Conservation (phyloP, 805 yeast species). For the Yamadazyma takamatsuzukensis region DNA sequence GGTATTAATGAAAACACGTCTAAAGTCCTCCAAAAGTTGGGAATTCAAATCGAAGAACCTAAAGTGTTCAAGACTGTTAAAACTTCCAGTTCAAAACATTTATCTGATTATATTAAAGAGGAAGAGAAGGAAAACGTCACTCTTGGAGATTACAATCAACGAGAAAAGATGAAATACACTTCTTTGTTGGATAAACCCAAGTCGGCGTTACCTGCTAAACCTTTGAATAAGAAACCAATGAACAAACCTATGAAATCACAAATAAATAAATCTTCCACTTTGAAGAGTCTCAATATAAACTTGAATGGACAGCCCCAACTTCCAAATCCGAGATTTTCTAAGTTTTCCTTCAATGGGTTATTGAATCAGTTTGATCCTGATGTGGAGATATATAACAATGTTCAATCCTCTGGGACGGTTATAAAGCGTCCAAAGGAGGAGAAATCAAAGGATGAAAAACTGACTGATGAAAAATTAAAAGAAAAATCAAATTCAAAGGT, state of each 20-base stretch:
- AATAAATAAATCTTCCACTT: constrained; percentile 1
- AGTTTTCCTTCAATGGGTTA: constrained; percentile 39
- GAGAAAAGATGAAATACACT: background rate
- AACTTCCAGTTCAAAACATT: constrained; percentile 36
- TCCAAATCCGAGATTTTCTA: constrained; percentile 43
- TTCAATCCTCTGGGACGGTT: constrained; percentile 1
- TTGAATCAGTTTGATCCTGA: constrained; percentile 14
- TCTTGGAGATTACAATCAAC: background rate
- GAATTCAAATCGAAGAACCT: constrained; percentile 24
- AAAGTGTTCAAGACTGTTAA: constrained; percentile 17
- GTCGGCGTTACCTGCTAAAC: constrained; percentile 2
- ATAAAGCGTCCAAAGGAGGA: background rate
- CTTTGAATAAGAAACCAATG: background rate
- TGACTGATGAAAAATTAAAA: background rate
- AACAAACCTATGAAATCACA: background rate
- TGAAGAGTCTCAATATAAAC: constrained; percentile 2
- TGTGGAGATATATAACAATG: constrained; percentile 6
- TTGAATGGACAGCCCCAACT: constrained; percentile 18
- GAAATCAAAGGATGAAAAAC: background rate
- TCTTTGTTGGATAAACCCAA: background rate
- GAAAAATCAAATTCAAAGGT: background rate
- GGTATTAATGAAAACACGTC: constrained; percentile 22
- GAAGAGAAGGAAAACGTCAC: background rate
- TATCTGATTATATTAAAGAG: constrained; percentile 17
- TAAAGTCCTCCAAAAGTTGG: constrained; percentile 34